Conservation (phyloP, 768 basidiomycete species). For the Dentipellis fragilis region DNA sequence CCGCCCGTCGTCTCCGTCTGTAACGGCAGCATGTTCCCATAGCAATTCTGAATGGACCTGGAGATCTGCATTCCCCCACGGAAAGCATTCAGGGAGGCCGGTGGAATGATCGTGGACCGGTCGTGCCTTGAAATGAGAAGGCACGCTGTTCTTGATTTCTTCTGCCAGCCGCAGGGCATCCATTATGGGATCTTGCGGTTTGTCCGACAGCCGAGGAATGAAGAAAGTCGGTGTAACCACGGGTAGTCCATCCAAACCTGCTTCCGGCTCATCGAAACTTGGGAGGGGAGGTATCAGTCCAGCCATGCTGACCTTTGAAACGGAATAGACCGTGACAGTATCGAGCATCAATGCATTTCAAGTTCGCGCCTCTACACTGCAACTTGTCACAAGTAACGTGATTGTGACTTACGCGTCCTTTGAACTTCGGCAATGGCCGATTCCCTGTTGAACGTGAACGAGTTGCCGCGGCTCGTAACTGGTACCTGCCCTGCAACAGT, state of each 20-base stretch:
- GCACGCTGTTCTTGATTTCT: neutral
- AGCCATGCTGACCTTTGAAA: too few species aligned
- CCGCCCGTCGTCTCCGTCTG: constrained; percentile 3
- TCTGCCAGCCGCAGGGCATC: constrained; percentile 33
- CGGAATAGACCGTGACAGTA: too few species aligned
- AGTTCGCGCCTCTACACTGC: too few species aligned
- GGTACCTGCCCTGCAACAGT: too few species aligned
- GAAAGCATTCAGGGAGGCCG: neutral
- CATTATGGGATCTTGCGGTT: constrained; percentile 73
- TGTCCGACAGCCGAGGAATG: constrained; percentile 55
- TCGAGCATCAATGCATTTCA: too few species aligned
- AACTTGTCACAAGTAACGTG: too few species aligned
- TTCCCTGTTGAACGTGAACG: too few species aligned
- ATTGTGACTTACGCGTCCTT: too few species aligned
- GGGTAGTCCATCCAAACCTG: constrained; percentile 6
- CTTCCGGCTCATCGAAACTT: neutral
- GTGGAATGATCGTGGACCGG: too few species aligned
- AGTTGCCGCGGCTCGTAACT: too few species aligned
- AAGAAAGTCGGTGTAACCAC: constrained; percentile 32
- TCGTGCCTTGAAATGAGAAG: neutral
- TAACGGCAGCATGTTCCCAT: neutral
- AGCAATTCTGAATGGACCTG: neutral
- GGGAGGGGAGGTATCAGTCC: too few species aligned
- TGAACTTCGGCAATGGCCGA: too few species aligned
- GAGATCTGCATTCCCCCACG: constrained; percentile 3